These are phyloP conservation scores for Globisporangium nodosum DNA, from an alignment of 352 stramenopile species.

Conservation along the genomic window DNA sequence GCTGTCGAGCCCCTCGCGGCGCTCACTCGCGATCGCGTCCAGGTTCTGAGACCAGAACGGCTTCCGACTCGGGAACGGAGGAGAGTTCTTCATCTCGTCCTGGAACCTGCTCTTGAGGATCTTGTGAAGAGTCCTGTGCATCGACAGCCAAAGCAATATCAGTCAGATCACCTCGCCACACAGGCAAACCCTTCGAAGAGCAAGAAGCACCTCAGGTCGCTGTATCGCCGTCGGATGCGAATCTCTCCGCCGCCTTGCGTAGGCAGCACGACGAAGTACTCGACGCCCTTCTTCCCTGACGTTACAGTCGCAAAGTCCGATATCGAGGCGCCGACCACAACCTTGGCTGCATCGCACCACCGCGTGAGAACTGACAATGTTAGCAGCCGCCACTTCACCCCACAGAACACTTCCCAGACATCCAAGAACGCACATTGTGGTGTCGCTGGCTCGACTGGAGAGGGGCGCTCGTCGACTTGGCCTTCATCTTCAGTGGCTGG, in stretches of 20 bases:
- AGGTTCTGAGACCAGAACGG: neutral
- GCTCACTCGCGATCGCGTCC: neutral
- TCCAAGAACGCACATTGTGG: too few species aligned
- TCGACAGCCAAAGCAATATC: neutral
- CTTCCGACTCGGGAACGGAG: neutral
- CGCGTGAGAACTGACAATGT: neutral
- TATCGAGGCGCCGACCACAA: neutral
- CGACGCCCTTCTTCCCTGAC: neutral
- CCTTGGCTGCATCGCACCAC: neutral
- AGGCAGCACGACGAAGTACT: neutral
- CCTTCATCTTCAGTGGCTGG: too few species aligned
- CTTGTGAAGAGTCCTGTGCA: neutral
- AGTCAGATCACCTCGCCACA: neutral
- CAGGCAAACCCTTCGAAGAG: neutral
- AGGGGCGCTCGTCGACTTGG: too few species aligned
- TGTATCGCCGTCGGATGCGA: neutral
- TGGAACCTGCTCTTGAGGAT: neutral
- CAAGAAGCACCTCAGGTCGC: neutral
- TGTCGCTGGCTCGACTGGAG: too few species aligned
- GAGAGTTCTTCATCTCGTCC: neutral
- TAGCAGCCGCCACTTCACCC: neutral
- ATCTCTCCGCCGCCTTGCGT: neutral
- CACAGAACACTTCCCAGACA: too few species aligned
- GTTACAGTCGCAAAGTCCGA: neutral
- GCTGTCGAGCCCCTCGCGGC: neutral